phyloP scores from a whole-genome alignment of 73 alveolate species.

The Loxodes magnus region DNA sequence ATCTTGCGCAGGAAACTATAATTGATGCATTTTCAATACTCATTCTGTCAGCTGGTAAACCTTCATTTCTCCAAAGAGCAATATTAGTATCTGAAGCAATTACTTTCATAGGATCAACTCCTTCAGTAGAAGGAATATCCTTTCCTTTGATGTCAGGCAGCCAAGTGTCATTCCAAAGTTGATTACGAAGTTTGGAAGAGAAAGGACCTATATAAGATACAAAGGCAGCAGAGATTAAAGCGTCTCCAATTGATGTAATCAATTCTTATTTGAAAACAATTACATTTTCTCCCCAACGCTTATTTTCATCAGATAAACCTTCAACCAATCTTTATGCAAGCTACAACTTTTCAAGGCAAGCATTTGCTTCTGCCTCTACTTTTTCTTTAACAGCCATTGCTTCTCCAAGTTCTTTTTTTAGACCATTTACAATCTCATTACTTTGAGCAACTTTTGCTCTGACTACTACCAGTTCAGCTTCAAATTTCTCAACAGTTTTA shows the following conservation, averaged over 20 bases:
- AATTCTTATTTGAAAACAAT: conserved; percentile 71
- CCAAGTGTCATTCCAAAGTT: conserved; percentile 86
- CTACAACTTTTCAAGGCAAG: conserved; percentile 72
- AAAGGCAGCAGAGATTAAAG: conserved; percentile 96
- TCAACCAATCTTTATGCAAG: conserved; percentile 94
- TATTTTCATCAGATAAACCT: conserved; percentile 93
- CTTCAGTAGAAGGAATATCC: conserved; percentile 93
- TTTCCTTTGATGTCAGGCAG: conserved; percentile 70
- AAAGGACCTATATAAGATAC: conserved; percentile 99
- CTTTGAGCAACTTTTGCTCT: conserved; percentile 83
- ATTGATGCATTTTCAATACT: conserved; percentile 97
- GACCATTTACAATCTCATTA: conserved; percentile 82
- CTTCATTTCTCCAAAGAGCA: conserved; percentile 98
- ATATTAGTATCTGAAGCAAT: conserved; percentile 93
- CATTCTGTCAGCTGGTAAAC: conserved; percentile 99
- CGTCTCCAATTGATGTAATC: conserved; percentile 93
- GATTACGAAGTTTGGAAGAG: conserved; percentile 85
- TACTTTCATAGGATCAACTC: conserved; percentile 92
- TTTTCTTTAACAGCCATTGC: conserved; percentile 81
- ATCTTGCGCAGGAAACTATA: conserved; percentile 94
- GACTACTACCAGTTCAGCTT: conserved; percentile 83
- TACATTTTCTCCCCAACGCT: conserved; percentile 93
- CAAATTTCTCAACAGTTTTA: conserved; percentile 70
- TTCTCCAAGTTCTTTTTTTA: conserved; percentile 72
- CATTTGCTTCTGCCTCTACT: conserved; percentile 93